Base-by-base conservation (phyloP, 345 rosid species). In the Aegle marmelos region DNA sequence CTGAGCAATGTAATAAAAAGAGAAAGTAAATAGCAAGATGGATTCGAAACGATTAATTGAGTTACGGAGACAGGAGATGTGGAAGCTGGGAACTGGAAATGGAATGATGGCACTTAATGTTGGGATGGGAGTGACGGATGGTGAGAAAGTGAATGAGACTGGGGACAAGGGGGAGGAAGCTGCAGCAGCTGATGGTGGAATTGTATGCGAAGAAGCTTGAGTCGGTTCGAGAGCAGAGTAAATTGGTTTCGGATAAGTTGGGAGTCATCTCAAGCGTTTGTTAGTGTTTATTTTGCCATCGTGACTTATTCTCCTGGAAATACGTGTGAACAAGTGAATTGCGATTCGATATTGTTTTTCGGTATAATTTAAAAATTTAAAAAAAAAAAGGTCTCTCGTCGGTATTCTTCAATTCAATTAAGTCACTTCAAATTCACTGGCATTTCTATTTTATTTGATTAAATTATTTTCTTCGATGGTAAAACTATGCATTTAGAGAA, bases 151-250 rank as follows among this genome's bases (percentile, higher is more conserved):
- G 66, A 50, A 17, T 57, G 83, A 82, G 50, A 33, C 66, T 79
- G 86, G 80, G 30, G 63, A 21, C 22, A 74, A 21, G 39, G 60
- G 60, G 74, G 84, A 75, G 8, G 68, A 59, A 70, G 28, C 19
- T 79, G 65, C 69, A 31, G 30, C 28, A 37, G 22, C 54, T 48
- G 58, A 74, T 81, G 73, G 7, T 83, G 58, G 77, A 80, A 78
- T 24, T 83, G 72, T 61, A 16, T 57, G 3, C 81, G 48, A 79
- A 73, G 79, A 76, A 50, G 58, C 2, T n/a, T 56, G 81, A 76
- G 25, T 60, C 86, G 81, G 70, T 73, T 66, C 45, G 22, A 22
- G 84, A 76, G 17, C 74, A 73, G n/a, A 57, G 76, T 17, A 53
- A 68, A 60, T 61, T 76, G 73, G 74, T 56, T 21, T 34, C 80